Evolutionary conservation across 2,329 filamentous ascomycete species (phyloP), one percentile per base, ranked within the genome.

Genomic region (Saccharata proteae): DNA sequence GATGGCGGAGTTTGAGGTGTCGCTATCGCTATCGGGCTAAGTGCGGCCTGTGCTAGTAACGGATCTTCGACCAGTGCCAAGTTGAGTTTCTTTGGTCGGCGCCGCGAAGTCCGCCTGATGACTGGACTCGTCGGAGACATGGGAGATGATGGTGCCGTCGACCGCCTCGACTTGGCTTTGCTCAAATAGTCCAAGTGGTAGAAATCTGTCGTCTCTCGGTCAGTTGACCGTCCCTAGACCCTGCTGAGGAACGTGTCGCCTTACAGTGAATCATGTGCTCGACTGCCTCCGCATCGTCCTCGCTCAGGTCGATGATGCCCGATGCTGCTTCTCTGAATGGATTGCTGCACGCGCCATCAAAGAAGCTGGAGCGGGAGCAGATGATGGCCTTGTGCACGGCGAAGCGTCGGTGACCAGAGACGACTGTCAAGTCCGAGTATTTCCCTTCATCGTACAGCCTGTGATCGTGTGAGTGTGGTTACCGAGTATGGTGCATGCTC

Each of bases 381-480:
- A 67, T 45, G 25, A 66, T 57, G 5, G 59, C 61, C 40, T 57
- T 55, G 43, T 67, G 63, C 8, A 64, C 61, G 16, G 47, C 48
- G 49, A 61, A 66, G 52, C 54, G 57, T 48, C 54, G 55, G 36
- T 46, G 44, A 36, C 60, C 58, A 51, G 58, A 64, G 30, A 50
- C 49, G 43, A 67, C 55, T 29, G 58, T 65, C 39, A 67, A 52
- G 46, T 67, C 63, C 34, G 61, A 62, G 44, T 63, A 67, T 43
- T 54, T 54, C 36, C 49, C 49, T 19, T 41, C 41, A 44, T 54
- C 45, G 41, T 51, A 50, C 7, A 57, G 43, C 52, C 58, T 49
- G 43, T 36, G 37, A 18, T 27, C 21, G 40, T 50, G 47, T 48
- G 49, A 53, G 45, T 44, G 23, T 28, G 24, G 27, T 28, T 38